Base-by-base conservation (phyloP, 768 basidiomycete species). In the Crepidotus variabilis region DNA sequence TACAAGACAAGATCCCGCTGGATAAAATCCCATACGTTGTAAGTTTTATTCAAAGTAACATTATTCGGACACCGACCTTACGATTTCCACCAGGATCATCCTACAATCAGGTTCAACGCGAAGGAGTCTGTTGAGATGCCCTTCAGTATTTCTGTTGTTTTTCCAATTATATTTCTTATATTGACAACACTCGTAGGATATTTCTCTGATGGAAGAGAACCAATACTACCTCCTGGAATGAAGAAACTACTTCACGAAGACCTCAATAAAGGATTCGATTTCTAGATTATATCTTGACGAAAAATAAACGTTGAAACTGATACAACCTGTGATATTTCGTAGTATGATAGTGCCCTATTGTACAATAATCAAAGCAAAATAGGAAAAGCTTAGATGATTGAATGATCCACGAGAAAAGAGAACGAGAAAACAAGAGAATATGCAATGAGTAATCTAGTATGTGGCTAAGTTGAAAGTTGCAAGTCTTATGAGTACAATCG, bases 101-200 rank as follows among this genome's bases (percentile, higher is more conserved):
- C 97, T 0, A 96, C 94, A 0, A 96, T 99, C 66, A 73, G 62
- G 16, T 98, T 98, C 78, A 90, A 89, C 63, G 68, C 81, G 3
- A 86, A 84, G 63, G 97, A 99, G 69, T 90, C 89, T 46, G 93
- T 98, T 5, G 94, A 98, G 73, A 99, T 99, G 97, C 97, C 97
- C 0, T 99, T 99, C 77, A 76, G 93, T 91, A 63, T 20, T 8
- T 33, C 22, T 36, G 13, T 24, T 32, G 6, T 43, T 28, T 43
- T 35, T 54, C 22, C 10, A 10, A 6, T 5, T 13, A 8, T 18
- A 18, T 14, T 7, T 32, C 24, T 13, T 43, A 48, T 20, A 55
- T 50, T 43, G 16, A 39, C 10, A 22, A 16, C 7, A 23, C 50
- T 11, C 35, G 6, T 52, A 82, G 82, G 75, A 59, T 83, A 85